These are phyloP conservation scores for Chalciporus piperatus DNA, from an alignment of 768 basidiomycete species.

Conservation along the genomic window DNA sequence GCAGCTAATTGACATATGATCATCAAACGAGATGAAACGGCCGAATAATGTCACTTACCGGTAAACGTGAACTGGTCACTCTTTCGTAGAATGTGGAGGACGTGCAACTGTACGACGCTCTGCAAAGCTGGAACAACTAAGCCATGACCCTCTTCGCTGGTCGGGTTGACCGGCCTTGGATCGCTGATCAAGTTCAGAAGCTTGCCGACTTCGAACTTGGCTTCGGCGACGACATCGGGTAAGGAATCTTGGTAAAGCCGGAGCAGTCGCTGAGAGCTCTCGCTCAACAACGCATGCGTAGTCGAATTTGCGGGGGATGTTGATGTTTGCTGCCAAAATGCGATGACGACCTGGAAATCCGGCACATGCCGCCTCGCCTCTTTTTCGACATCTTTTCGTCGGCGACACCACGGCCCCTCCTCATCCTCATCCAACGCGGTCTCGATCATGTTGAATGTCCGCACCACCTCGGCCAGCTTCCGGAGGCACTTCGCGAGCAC, in stretches of 20 bases:
- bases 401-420: constrained; percentile 68
- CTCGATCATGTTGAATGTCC: constrained; percentile 47
- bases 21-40: too few relatives aligned
- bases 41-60: constrained; percentile 38
- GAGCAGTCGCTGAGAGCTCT: constrained; percentile 76
- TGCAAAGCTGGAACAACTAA: constrained; percentile 35
- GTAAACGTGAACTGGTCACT: constrained; percentile 81
- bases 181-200: constrained; percentile 46
- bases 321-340: constrained; percentile 61
- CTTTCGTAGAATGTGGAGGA: constrained; percentile 67
- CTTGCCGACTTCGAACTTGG: constrained; percentile 85
- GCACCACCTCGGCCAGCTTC: constrained; percentile 62
- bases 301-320: constrained; percentile 32
- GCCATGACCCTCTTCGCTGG: too few relatives aligned
- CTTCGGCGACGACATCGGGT: constrained; percentile 71
- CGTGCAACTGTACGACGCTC: constrained; percentile 71
- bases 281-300: constrained; percentile 64
- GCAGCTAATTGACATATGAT: constrained; percentile 26
- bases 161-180: constrained; percentile 2
- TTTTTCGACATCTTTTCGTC: constrained; percentile 63
- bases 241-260: constrained; percentile 83
- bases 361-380: constrained; percentile 78
- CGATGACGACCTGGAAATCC: constrained; percentile 83
- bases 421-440: constrained; percentile 58
- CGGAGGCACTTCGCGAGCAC: constrained; percentile 70